Conservation (phyloP, 257 asterid genomes). For the Nicotiana tomentosiformis region DNA sequence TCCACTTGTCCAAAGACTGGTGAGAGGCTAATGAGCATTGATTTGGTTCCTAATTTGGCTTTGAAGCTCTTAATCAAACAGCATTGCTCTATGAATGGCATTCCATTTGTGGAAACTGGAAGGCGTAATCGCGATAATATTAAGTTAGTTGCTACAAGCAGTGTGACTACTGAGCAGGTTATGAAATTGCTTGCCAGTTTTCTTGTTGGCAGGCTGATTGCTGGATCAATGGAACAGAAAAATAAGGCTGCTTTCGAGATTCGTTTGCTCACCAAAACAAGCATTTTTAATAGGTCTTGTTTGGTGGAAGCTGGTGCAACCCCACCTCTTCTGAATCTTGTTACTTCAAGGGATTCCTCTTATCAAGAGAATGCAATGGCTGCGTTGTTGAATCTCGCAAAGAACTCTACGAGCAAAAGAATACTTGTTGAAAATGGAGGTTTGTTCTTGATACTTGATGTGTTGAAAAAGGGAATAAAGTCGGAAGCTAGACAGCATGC, state of each 20-base stretch:
- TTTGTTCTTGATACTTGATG: slow-evolving; percentile 35
- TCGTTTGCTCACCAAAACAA: slow-evolving; percentile 73
- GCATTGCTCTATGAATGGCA: slow-evolving; percentile 29
- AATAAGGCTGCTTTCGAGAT: slow-evolving; percentile 54
- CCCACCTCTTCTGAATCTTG: slow-evolving; percentile 43
- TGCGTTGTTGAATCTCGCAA: slow-evolving; percentile 54
- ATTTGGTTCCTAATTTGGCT: slow-evolving; percentile 59
- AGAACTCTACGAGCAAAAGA: slow-evolving; percentile 32
- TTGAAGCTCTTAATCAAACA: slow-evolving; percentile 46
- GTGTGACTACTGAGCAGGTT: slow-evolving; percentile 45
- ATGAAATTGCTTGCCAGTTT: slow-evolving; percentile 39
- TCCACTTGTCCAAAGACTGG: slow-evolving; percentile 82
- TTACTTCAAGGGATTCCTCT: slow-evolving; percentile 27
- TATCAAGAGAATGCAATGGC: slow-evolving; percentile 59
- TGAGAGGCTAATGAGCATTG: slow-evolving; percentile 31
- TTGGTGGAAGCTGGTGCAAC: slow-evolving; percentile 58
- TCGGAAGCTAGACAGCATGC: slow-evolving; percentile 68
- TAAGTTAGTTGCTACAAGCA: slow-evolving; percentile 21
- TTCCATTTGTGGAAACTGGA: slow-evolving; percentile 32
- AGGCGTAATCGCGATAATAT: slow-evolving; percentile 9
- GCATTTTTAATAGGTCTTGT: slow-evolving; percentile 67
- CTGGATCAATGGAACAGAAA: slow-evolving; percentile 33
- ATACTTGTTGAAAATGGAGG: slow-evolving; percentile 46
- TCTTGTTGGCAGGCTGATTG: slow-evolving; percentile 44
- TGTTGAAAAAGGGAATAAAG: slow-evolving; percentile 37